These are phyloP conservation scores for Aureobasidium namibiae DNA, from an alignment of 2,329 filamentous ascomycete genomes.

Conservation along the genomic window DNA sequence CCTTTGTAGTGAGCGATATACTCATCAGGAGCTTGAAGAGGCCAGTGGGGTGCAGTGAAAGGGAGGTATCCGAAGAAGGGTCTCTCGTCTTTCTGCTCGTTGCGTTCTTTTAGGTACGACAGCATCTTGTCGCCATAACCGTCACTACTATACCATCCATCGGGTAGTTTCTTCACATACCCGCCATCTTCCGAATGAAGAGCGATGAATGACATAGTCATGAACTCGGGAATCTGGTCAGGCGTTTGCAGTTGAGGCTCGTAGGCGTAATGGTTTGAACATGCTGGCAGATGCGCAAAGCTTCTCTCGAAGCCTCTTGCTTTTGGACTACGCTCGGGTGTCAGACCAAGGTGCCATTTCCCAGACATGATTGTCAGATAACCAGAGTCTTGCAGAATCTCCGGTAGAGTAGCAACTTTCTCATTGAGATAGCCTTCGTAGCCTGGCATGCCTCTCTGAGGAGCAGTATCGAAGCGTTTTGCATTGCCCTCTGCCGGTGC, in stretches of 20 bases:
- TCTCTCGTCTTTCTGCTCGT: conserved; percentile 28
- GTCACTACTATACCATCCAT: conserved; percentile 31
- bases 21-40: conserved; percentile 50
- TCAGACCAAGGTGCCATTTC: conserved; percentile 57
- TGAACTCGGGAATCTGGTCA: conserved; percentile 32
- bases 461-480: conserved; percentile 40
- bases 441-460: conserved; percentile 50
- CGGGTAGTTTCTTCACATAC: conserved; percentile 31
- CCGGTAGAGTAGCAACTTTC: conserved; percentile 49
- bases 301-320: conserved; percentile 51
- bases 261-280: conserved; percentile 50
- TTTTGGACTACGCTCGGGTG: conserved; percentile 47
- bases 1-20: conserved; percentile 51
- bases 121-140: conserved; percentile 34
- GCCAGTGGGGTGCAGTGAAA: conserved; percentile 58
- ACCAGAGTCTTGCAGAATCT: conserved; percentile 50
- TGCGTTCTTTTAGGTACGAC: conserved; percentile 28
- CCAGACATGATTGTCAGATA: conserved; percentile 55
- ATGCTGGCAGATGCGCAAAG: conserved; percentile 53
- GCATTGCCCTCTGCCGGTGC: conserved; percentile 41
- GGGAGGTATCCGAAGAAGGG: conserved; percentile 55
- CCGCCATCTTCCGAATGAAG: conserved; percentile 32
- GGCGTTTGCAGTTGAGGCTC: conserved; percentile 36
- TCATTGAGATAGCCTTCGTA: conserved; percentile 59
- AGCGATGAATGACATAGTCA: conserved; percentile 35